Conservation (phyloP, 192 early-diverging fungal species). For the Paraglomus occultum region DNA sequence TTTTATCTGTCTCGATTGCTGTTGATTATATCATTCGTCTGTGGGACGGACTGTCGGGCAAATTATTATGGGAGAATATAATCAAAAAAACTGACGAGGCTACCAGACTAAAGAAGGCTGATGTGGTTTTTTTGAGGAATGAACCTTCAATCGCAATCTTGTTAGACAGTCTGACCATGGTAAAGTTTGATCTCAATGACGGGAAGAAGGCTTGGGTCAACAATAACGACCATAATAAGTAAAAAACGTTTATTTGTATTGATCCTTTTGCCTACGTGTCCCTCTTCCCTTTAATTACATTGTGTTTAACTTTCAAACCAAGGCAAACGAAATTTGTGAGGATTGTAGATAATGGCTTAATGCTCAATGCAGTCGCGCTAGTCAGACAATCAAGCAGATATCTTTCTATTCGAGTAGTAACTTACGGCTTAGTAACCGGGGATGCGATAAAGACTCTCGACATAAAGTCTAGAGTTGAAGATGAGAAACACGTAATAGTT, state of each 20-base stretch:
- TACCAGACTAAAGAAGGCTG: neutral
- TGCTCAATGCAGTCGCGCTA: constrained; percentile 37
- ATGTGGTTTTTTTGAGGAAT: constrained; percentile 7
- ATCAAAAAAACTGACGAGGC: neutral
- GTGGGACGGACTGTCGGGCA: constrained; percentile 41
- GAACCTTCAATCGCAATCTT: neutral
- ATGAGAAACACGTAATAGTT: constrained; percentile 30
- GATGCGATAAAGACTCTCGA: constrained; percentile 30
- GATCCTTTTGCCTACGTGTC: neutral
- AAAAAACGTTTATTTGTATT: neutral
- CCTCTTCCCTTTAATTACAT: neutral
- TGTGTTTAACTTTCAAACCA: neutral
- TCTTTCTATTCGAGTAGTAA: constrained; percentile 31
- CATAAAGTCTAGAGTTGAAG: constrained; percentile 31
- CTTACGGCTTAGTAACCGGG: constrained; percentile 34
- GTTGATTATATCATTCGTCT: constrained; percentile 30
- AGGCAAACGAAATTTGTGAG: constrained; percentile 16
- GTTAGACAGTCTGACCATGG: neutral
- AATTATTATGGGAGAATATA: constrained; percentile 34
- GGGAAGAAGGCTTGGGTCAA: constrained; percentile 8
- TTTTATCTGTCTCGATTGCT: constrained; percentile 32
- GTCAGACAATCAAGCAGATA: constrained; percentile 31
- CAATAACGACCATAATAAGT: neutral
- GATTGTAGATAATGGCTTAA: constrained; percentile 24
- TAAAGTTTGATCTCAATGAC: constrained; percentile 1